Percentiles rank a stretch among this genome's conserved stretches.
Evolutionary conservation across 108 stramenopile genomes (phyloP).

Genomic region (Nitzschia sp.): DNA sequence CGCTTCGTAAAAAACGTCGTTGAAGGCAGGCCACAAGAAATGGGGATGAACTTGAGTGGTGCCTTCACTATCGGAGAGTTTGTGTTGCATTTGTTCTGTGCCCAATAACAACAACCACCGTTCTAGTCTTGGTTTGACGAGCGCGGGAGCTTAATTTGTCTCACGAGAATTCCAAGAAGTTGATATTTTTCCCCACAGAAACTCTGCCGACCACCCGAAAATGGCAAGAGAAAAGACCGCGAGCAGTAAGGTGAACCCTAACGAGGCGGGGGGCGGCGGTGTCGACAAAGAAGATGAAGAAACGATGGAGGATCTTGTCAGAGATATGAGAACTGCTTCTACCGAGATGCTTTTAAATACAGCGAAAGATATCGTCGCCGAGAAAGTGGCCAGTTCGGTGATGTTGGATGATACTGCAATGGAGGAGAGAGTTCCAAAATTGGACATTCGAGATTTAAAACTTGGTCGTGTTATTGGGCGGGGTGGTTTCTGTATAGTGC

Average conservation of each 20-base stretch:
- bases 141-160: too few species aligned
- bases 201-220: too few species aligned
- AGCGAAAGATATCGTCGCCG: conserved; percentile 26
- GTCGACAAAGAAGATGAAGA: neutral
- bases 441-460: conserved; percentile 43
- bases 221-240: too few species aligned
- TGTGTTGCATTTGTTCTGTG: too few species aligned
- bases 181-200: too few species aligned
- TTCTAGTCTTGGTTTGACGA: too few species aligned
- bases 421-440: conserved; percentile 7
- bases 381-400: conserved; percentile 15
- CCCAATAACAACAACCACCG: too few species aligned
- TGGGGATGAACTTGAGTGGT: too few species aligned
- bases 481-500: conserved; percentile 83
- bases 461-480: conserved; percentile 73
- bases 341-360: conserved; percentile 15
- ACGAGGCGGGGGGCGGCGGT: neutral
- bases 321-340: conserved; percentile 32
- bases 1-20: too few species aligned
- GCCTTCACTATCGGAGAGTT: too few species aligned
- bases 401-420: neutral
- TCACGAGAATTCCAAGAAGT: too few species aligned
- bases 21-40: too few species aligned
- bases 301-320: conserved; percentile 10
- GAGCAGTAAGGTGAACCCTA: neutral